Conservation (phyloP, 305 asterid genomes). For the Fraxinus sp. region DNA sequence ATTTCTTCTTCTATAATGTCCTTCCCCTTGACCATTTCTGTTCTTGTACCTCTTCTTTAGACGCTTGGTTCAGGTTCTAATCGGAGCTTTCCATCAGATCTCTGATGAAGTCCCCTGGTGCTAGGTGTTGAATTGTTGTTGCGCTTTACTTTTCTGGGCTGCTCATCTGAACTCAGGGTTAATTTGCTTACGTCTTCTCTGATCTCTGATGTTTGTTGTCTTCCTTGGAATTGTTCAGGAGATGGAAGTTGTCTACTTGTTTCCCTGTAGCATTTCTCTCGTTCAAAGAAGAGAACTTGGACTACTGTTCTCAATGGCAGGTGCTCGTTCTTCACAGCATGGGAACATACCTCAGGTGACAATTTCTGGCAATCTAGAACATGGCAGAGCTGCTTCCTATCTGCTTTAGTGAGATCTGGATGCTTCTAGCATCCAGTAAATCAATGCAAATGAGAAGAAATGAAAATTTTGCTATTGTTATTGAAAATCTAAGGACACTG, state of each 20-base stretch:
- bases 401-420: conserved; percentile 61
- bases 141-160: conserved; percentile 28
- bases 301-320: conserved; percentile 77
- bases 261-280: conserved; percentile 36
- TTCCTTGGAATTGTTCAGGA: conserved; percentile 18
- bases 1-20: conserved; percentile 7
- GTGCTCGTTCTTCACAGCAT: conserved; percentile 69
- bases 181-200: conserved; percentile 31
- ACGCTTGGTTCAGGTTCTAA: conserved; percentile 36
- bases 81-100: conserved; percentile 28
- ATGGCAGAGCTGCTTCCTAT: conserved; percentile 64
- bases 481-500: not conserved
- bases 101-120: conserved; percentile 28
- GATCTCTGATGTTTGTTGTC: conserved; percentile 20
- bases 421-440: conserved; percentile 44
- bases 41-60: conserved; percentile 19
- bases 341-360: conserved; percentile 57
- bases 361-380: conserved; percentile 68
- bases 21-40: conserved; percentile 18
- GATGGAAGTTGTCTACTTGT: conserved; percentile 24
- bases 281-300: conserved; percentile 69
- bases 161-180: conserved; percentile 20
- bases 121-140: conserved; percentile 24
- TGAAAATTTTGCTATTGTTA: not conserved
- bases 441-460: not conserved